Evolutionary conservation across 176 grass and related monocot genomes (phyloP), one percentile per base, ranked within the genome.

Genomic region (Cenchrus fungigraminus): DNA sequence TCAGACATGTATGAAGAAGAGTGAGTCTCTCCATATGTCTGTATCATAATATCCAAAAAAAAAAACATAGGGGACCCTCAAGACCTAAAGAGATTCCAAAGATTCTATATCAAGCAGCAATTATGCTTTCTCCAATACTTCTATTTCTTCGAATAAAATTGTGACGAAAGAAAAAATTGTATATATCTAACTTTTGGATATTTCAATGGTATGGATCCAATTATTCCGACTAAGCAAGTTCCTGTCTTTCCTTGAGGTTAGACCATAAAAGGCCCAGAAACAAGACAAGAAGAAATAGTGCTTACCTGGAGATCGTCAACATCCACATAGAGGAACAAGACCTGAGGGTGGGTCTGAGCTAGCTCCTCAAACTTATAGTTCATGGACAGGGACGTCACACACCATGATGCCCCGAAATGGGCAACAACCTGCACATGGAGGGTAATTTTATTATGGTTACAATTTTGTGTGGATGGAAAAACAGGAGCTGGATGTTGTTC

Each of bases 351-450:
- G n/a, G 89, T 92, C 64, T 88, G 86, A 51, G 93, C 94, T 47
- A 99, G 79, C 75, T 99, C 97, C 50, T 96, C 94, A 63, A 96
- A 99, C 84, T 89, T 92, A 85, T 90, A 85, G 81, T 99, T 96
- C 97, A 96, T 96, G 67, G 97, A 91, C 44, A 95, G 90, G 17
- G 93, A 99, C 45, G 97, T 94, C 31, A 94, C 94, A 84, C 97
- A 96, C 94, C 97, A 99, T 37, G 94, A 94, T 59, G 97, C 93
- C 81, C 93, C 73, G 68, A 99, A 99, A 85, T 96, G 97, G 32
- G 84, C 90, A 40, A 94, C 81, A 60, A 99, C 88, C 97, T 99
- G 59, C 77, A 88, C 1, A 58, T 14, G 28, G 25, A 25, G 40
- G 6, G 50, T 16, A 42, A 47, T 31, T 63, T 65, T 32, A 16